phyloP scores from a whole-genome alignment of 768 basidiomycete genomes.

The Cystoderma amianthinum region DNA sequence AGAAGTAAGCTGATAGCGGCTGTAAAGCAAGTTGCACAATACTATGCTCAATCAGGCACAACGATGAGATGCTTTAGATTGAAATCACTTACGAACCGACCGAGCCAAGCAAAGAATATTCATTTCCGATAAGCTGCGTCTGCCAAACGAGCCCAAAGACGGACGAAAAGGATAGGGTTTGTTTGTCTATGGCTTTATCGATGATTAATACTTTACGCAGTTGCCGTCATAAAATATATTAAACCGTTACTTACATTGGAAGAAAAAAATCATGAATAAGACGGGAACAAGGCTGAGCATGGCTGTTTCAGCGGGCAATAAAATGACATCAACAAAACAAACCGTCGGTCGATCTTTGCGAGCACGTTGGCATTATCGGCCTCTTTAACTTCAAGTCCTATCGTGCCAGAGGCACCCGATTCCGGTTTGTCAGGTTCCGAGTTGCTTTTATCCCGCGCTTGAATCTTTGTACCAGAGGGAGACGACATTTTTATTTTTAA shows the following conservation, averaged over 20 bases:
- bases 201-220: background rate
- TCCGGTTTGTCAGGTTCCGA: no score
- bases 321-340: no score
- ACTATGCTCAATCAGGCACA: conserved; percentile 10
- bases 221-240: no score
- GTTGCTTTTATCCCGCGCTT: no score
- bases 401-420: no score
- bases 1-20: conserved; percentile 22
- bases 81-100: background rate
- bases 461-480: no score
- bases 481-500: no score
- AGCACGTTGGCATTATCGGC: conserved; percentile 17
- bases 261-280: conserved; percentile 21
- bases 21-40: conserved; percentile 25
- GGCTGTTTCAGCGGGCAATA: no score
- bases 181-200: conserved; percentile 23
- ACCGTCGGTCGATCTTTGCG: conserved; percentile 21
- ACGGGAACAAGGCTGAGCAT: conserved; percentile 20
- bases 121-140: conserved; percentile 19
- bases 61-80: background rate
- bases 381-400: conserved; percentile 11
- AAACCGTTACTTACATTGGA: conserved; percentile 21
- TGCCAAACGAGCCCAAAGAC: conserved; percentile 24
- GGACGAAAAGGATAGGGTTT: conserved; percentile 22
- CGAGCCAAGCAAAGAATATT: conserved; percentile 27